A percentile compares a stretch with the other conserved stretches of the same genome.
phyloP scores from a whole-genome alignment of 2,329 filamentous ascomycete genomes.

The Trichoderma atrobrunneum region DNA sequence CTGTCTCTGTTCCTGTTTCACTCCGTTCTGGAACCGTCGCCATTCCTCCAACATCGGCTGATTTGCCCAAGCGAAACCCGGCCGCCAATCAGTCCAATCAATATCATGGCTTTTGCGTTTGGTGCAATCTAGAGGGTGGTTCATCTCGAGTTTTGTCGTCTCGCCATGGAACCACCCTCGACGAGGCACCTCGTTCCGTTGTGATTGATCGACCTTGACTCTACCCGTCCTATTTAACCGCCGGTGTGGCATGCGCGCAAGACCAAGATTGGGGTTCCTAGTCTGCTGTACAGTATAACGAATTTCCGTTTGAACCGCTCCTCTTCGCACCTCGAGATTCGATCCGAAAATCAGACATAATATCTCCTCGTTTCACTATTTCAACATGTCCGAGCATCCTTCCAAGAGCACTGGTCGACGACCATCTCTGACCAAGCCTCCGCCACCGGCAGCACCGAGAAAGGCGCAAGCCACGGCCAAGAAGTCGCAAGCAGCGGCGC shows the following conservation, averaged over 20 bases:
- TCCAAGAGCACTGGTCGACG: slow-evolving; percentile 24
- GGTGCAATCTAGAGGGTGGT: slow-evolving; percentile 56
- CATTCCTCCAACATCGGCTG: slow-evolving; percentile 12
- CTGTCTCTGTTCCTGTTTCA: neutral
- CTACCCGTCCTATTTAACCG: slow-evolving; percentile 5
- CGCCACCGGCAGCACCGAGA: neutral
- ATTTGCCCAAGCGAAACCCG: neutral
- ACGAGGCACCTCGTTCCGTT: slow-evolving; percentile 33
- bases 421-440: slow-evolving; percentile 18
- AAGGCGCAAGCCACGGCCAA: slow-evolving; percentile 1
- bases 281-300: neutral
- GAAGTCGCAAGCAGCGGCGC: slow-evolving; percentile 1
- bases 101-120: slow-evolving; percentile 33
- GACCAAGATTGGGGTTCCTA: neutral
- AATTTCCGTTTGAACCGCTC: neutral
- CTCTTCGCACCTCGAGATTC: neutral
- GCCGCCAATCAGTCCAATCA: slow-evolving; percentile 22
- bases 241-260: neutral
- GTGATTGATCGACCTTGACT: neutral
- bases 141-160: slow-evolving; percentile 36
- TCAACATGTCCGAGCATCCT: slow-evolving; percentile 25
- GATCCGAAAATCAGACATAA: neutral
- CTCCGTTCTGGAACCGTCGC: neutral
- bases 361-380: neutral
- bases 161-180: slow-evolving; percentile 58